Conservation (phyloP, 208 protist genomes). For the Trypanosomatidae sp. region DNA sequence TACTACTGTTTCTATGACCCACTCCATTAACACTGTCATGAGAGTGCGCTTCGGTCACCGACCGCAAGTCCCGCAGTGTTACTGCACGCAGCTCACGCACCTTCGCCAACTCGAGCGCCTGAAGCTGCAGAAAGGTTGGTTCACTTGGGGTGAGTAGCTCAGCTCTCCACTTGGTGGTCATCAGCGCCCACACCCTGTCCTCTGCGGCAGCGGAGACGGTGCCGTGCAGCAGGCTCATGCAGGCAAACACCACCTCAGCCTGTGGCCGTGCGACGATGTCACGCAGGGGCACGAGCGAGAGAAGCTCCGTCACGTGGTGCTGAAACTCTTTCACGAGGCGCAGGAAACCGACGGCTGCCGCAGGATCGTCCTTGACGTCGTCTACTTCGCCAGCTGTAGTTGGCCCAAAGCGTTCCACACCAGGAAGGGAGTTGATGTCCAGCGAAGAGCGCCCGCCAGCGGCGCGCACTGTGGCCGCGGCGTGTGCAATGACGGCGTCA, state of each 20-base stretch:
- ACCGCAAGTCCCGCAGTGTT: neutral
- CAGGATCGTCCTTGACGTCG: slow-evolving; percentile 11
- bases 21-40: neutral
- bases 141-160: slow-evolving; percentile 47
- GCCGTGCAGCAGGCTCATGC: slow-evolving; percentile 25
- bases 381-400: neutral
- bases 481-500: slow-evolving; percentile 33
- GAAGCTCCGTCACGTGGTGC: slow-evolving; percentile 28
- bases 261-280: slow-evolving; percentile 36
- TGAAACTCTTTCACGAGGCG: slow-evolving; percentile 16
- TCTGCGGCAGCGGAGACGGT: slow-evolving; percentile 17
- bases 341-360: slow-evolving; percentile 8
- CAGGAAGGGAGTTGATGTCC: neutral
- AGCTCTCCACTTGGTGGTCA: slow-evolving; percentile 37
- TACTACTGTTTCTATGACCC: neutral
- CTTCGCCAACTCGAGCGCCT: slow-evolving; percentile 35
- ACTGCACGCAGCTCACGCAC: slow-evolving; percentile 32
- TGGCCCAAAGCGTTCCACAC: neutral
- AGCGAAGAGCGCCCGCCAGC: slow-evolving; percentile 13
- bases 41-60: neutral
- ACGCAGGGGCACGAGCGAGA: slow-evolving; percentile 36
- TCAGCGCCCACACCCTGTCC: slow-evolving; percentile 40
- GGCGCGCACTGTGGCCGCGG: slow-evolving; percentile 11
- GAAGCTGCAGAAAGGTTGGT: slow-evolving; percentile 30
- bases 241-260: slow-evolving; percentile 35